Evolutionary conservation across 768 basidiomycete genomes (phyloP).

Genomic region (Suillus paluster): DNA sequence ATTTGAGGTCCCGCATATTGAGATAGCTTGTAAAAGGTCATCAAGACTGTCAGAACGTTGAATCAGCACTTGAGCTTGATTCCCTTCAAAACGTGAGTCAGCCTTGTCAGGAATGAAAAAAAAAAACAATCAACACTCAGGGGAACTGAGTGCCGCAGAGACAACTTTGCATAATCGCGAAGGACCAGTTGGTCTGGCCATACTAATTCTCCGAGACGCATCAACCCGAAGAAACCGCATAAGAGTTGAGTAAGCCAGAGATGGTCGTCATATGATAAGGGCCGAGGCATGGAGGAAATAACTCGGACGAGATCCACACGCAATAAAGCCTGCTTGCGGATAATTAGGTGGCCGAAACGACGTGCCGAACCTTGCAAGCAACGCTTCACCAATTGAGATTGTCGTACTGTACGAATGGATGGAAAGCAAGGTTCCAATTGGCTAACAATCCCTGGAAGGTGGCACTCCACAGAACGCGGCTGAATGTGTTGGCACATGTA

Average conservation of each 20-base stretch:
- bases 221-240: too few species aligned
- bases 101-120: conserved; percentile 23
- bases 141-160: conserved; percentile 9
- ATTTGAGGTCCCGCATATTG: conserved; percentile 24
- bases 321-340: too few species aligned
- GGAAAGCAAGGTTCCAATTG: conserved; percentile 16
- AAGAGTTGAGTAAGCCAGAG: too few species aligned
- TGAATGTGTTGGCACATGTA: conserved; percentile 23
- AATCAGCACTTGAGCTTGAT: conserved; percentile 15
- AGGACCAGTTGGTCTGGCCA: conserved; percentile 19
- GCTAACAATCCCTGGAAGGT: conserved; percentile 28
- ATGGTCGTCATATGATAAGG: too few species aligned
- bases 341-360: too few species aligned
- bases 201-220: conserved; percentile 17
- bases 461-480: conserved; percentile 22
- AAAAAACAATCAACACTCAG: not conserved
- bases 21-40: conserved; percentile 33
- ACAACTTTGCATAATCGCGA: conserved; percentile 1
- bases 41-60: not conserved
- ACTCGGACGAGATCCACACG: too few species aligned
- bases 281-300: too few species aligned
- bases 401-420: too few species aligned
- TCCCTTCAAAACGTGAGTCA: conserved; percentile 24
- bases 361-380: too few species aligned
- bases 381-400: too few species aligned